These are phyloP conservation scores for Exophiala bonariae DNA, from an alignment of 2,329 filamentous ascomycete species.

Conservation along the genomic window DNA sequence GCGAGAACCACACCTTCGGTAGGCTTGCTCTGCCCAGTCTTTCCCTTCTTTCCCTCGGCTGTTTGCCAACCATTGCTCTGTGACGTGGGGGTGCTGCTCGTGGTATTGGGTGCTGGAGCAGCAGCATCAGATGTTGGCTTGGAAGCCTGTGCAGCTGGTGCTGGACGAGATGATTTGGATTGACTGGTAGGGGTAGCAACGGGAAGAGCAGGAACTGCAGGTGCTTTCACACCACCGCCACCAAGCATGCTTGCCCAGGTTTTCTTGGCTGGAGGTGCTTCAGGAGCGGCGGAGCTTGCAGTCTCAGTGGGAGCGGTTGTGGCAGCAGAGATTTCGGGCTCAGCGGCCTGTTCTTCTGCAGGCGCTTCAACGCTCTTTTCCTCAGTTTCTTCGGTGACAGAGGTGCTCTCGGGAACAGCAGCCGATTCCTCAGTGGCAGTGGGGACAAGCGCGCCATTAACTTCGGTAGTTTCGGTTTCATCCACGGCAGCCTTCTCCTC, in stretches of 20 bases:
- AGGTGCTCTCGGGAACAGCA: constrained; percentile 11
- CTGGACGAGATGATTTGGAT: constrained; percentile 33
- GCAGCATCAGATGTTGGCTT: constrained; percentile 34
- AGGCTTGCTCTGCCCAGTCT: constrained; percentile 57
- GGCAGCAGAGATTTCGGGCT: constrained; percentile 54
- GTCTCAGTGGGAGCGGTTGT: constrained; percentile 51
- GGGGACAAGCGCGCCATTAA: constrained; percentile 45
- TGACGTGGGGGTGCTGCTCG: constrained; percentile 35
- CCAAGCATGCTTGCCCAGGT: constrained; percentile 65
- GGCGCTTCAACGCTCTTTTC: constrained; percentile 58
- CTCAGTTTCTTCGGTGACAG: constrained; percentile 16
- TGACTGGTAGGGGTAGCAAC: constrained; percentile 37
- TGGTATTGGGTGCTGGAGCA: constrained; percentile 34
- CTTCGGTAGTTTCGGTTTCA: constrained; percentile 38
- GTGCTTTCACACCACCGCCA: constrained; percentile 35
- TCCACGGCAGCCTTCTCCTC: constrained; percentile 44
- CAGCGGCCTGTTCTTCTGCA: constrained; percentile 29
- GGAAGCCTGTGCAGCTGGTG: constrained; percentile 36
- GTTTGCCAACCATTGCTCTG: constrained; percentile 76
- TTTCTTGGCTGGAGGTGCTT: constrained; percentile 52
- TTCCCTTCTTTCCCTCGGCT: constrained; percentile 80
- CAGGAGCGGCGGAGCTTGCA: constrained; percentile 47
- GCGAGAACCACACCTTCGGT: constrained; percentile 76
- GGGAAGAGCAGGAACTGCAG: constrained; percentile 39
- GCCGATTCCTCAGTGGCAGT: constrained; percentile 43